Evolutionary conservation across 345 rosid species (phyloP).

Genomic region (Jatropha curcas): DNA sequence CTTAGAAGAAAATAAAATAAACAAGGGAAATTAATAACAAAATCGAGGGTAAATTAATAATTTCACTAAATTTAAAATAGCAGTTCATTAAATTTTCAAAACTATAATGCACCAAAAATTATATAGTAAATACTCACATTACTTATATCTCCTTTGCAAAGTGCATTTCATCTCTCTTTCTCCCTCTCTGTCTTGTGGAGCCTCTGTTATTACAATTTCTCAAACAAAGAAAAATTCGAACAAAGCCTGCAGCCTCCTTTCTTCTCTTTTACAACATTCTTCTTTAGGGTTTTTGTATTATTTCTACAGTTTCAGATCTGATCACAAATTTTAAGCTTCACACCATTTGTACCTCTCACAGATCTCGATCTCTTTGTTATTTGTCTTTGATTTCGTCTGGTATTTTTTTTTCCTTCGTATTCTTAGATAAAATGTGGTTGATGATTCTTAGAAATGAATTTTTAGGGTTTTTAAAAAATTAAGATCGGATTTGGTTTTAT

Average conservation of each 20-base stretch:
- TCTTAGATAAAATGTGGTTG: not conserved
- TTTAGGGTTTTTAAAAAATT: not conserved
- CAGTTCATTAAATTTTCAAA: conserved; percentile 25
- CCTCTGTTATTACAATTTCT: conserved; percentile 27
- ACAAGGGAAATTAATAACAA: not conserved
- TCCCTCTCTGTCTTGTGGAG: too few species aligned
- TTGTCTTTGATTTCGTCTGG: not conserved
- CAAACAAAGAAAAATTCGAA: conserved; percentile 8
- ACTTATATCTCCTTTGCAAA: not conserved
- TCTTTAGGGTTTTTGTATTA: not conserved
- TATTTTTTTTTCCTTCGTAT: not conserved
- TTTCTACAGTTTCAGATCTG: conserved; percentile 21
- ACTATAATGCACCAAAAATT: conserved; percentile 7
- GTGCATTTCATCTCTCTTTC: conserved; percentile 22
- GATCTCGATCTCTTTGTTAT: not conserved
- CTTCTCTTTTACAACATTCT: not conserved
- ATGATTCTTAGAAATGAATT: not conserved
- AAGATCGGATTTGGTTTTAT: not conserved
- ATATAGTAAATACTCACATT: not conserved
- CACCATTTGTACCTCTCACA: not conserved
- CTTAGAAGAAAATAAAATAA: not conserved
- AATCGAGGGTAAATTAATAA: conserved; percentile 5
- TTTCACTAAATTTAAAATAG: conserved; percentile 14
- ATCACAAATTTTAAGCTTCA: not conserved
- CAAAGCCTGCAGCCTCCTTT: conserved; percentile 5